Evolutionary conservation across 2,329 filamentous ascomycete species (phyloP), one percentile per base, ranked within the genome.

Genomic region (Fusarium tuaranense): DNA sequence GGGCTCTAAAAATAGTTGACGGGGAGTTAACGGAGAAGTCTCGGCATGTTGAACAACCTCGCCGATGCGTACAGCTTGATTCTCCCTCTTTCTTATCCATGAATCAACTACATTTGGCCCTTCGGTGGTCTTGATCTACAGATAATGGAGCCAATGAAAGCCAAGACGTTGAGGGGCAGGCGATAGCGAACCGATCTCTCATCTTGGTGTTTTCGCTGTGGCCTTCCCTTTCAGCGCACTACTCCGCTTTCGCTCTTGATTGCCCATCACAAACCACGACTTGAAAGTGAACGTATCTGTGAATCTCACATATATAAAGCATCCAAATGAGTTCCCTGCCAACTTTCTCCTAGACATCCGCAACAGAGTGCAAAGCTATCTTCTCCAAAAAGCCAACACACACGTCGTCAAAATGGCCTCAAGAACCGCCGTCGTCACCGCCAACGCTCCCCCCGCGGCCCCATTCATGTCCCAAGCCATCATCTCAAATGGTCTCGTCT

Each of bases 381-480:
- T 30, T 30, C 30, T 30, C 9, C 14, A 58, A 14, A 20, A 13
- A 10, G 12, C 5, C 32, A 57, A 7, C n/a, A 3, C 8, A 34
- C 8, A 12, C 22, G 8, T 18, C 8, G 0, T 59, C 34, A 59
- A 3, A 59, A 71, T 71, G 69, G 34, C 57, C 27, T 53, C 72
- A 58, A 70, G 72, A 22, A 74, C 64, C 18, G 72, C 70, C n/a
- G 72, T 65, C 4, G 48, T 70, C n/a, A 71, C 61, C 38, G 12
- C 39, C n/a, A 70, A 70, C 22, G 65, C 72, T 4, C 69, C 70
- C 5, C 67, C 8, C 65, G 65, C 13, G 67, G 72, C 44, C 44
- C 72, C 72, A 13, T 53, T 72, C 44, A 68, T 72, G 64, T 74
- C 72, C 12, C 72, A 74, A 60, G 70, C 72, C 25, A 67, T 72